Percentiles rank a stretch among this genome's conserved stretches.
Evolutionary conservation across 2,329 filamentous ascomycete species (phyloP).

Genomic region (Stemphylium vesicarium): DNA sequence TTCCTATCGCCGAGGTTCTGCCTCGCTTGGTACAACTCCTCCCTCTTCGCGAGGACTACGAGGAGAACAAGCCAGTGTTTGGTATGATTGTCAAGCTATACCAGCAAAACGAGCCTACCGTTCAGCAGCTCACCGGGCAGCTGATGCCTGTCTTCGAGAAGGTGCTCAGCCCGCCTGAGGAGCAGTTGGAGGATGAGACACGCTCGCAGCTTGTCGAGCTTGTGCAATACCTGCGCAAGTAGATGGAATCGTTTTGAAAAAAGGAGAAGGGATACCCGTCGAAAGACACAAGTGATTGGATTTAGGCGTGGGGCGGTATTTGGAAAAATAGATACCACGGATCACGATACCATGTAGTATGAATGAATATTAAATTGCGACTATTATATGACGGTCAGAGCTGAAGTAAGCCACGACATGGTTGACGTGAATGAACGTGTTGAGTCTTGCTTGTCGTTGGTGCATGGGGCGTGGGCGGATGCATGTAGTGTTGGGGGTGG

Average conservation of each 20-base stretch:
- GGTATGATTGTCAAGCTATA: slow-evolving; percentile 89
- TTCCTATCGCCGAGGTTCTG: slow-evolving; percentile 81
- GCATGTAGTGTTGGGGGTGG: background rate
- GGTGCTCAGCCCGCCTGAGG: slow-evolving; percentile 73
- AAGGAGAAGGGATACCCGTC: slow-evolving; percentile 34
- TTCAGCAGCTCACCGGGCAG: slow-evolving; percentile 72
- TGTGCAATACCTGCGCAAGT: slow-evolving; percentile 59
- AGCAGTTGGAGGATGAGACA: slow-evolving; percentile 77
- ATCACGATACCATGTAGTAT: slow-evolving; percentile 30
- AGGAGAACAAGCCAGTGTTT: slow-evolving; percentile 95
- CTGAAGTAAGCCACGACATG: background rate
- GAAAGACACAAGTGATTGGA: slow-evolving; percentile 32
- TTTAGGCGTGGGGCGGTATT: slow-evolving; percentile 13
- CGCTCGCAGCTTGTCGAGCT: slow-evolving; percentile 70
- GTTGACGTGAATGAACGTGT: background rate
- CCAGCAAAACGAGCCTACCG: slow-evolving; percentile 70
- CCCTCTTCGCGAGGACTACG: slow-evolving; percentile 89
- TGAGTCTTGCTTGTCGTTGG: background rate
- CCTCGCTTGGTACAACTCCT: slow-evolving; percentile 79
- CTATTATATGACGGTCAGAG: background rate
- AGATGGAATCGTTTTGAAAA: slow-evolving; percentile 26
- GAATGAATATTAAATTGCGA: slow-evolving; percentile 19
- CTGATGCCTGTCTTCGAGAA: slow-evolving; percentile 75
- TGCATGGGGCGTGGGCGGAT: background rate
- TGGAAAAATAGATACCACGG: slow-evolving; percentile 27